Conservation (phyloP, 129 eudicot genomes). For the Chrysanthemum lavandulifolium region DNA sequence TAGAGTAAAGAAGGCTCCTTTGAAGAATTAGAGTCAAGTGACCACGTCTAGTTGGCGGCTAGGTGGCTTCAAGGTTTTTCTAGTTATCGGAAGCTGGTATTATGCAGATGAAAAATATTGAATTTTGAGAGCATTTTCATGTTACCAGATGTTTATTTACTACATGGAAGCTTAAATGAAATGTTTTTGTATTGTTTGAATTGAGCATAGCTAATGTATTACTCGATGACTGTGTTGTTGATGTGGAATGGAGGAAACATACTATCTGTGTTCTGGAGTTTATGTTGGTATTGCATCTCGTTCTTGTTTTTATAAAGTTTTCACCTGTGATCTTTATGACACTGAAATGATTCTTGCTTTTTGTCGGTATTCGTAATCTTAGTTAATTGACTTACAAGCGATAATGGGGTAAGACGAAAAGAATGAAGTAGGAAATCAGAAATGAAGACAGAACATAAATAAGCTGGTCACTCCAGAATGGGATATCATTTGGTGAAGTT, state of each 20-base stretch:
- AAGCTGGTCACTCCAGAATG: too few relatives aligned
- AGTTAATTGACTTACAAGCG: too few relatives aligned
- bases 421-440: too few relatives aligned
- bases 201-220: constrained; percentile 1
- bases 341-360: background rate
- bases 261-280: constrained; percentile 16
- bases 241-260: constrained; percentile 13
- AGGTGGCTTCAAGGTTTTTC: background rate
- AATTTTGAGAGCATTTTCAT: constrained; percentile 43
- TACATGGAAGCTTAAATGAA: background rate
- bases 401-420: too few relatives aligned
- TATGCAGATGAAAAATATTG: constrained; percentile 6
- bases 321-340: background rate
- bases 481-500: too few relatives aligned
- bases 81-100: background rate
- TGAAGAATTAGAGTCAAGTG: constrained; percentile 51
- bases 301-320: constrained; percentile 1
- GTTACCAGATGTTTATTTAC: constrained; percentile 45
- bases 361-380: too few relatives aligned
- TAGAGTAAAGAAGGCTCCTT: constrained; percentile 97
- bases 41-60: background rate
- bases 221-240: constrained; percentile 3
- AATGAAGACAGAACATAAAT: too few relatives aligned
- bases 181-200: constrained; percentile 8
- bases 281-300: background rate